Evolutionary conservation across 2,329 filamentous ascomycete genomes (phyloP), one percentile per base, ranked within the genome.

Genomic region (Ophiosphaerella herpotricha): DNA sequence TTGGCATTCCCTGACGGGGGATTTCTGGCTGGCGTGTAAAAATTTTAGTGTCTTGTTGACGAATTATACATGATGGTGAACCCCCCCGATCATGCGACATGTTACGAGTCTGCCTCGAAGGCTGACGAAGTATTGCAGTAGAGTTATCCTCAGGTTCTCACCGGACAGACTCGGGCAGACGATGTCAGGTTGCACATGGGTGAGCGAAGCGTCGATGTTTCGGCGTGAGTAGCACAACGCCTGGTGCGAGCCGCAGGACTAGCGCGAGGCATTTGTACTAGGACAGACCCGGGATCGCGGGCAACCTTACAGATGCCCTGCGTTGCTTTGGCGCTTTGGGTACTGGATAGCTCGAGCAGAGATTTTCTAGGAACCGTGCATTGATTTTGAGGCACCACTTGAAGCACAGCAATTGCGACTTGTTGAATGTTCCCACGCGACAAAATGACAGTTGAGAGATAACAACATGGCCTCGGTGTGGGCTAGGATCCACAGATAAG

Each of bases 401-500:
- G 14, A 37, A 12, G 18, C 32, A 39, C 8, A 14, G 21, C 16
- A 36, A 8, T 29, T 29, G 26, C 26, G 11, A 4, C 11, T 29
- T 7, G 11, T 7, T 29, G 7, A 7, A 29, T 29, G 26, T 11
- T 29, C 11, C 2, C 6, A 46, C 43, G 26, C 13, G 11, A 46
- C 36, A 24, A 46, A 46, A 46, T 39, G 36, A 46, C 35, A 32
- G 13, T 21, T 16, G 13, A 38, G 16, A 32, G 43, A 46, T 44
- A 39, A 39, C 43, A 18, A 46, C 6, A n/a, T 33, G 24, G 43
- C 40, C n/a, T n/a, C 12, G 11, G 14, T 21, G n/a, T 23, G 32
- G 4, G 34, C 26, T 39, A 34, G 36, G 7, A 46, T 46, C 43
- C 43, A 39, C 16, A 46, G 43, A 46, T 46, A 46, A 14, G 26